Conservation (phyloP, 306 rosid species). For the Neltuma alba region DNA sequence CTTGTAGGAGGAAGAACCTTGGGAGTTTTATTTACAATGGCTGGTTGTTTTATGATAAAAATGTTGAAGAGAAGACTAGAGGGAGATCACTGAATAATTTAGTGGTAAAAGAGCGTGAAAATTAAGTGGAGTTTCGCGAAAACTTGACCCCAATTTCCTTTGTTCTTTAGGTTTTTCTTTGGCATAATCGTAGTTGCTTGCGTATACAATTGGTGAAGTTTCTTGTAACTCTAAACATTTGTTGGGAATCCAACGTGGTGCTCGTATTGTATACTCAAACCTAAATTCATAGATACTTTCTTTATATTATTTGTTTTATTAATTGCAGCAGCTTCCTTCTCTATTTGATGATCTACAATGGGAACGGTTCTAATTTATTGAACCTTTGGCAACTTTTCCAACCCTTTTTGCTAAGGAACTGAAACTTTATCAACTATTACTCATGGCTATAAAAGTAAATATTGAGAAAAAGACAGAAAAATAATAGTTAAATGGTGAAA, state of each 20-base stretch:
- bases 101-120: neutral
- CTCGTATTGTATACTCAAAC: conserved; percentile 7
- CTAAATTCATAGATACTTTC: conserved; percentile 23
- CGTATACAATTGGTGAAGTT: neutral
- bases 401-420: neutral
- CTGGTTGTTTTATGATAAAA: conserved; percentile 60
- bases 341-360: neutral
- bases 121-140: neutral
- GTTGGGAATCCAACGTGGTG: conserved; percentile 44
- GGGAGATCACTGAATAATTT: conserved; percentile 27
- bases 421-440: neutral
- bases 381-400: neutral
- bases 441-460: neutral
- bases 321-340: neutral
- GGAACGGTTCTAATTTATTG: neutral
- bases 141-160: neutral
- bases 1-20: conserved; percentile 60
- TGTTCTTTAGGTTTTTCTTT: neutral
- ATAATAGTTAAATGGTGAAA: too few relatives aligned
- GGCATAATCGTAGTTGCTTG: neutral
- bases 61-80: conserved; percentile 19
- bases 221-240: conserved; percentile 25
- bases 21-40: conserved; percentile 53
- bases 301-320: neutral
- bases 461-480: too few relatives aligned